phyloP scores from a whole-genome alignment of 2,329 filamentous ascomycete genomes.

The Elsinoe arachidis region DNA sequence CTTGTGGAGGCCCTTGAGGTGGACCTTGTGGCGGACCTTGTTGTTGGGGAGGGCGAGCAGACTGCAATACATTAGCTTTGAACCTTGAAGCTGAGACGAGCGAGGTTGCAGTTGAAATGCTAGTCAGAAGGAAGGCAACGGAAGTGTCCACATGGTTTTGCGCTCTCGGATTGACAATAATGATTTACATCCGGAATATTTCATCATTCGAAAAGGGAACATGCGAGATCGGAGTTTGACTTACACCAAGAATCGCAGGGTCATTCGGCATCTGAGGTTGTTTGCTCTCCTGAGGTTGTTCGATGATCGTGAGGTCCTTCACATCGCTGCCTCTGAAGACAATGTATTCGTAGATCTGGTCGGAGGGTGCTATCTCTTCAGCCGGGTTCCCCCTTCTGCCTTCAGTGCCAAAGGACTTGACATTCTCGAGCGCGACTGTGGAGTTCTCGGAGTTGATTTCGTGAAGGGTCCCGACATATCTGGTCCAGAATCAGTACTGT shows the following conservation, averaged over 20 bases:
- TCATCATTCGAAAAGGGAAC: slow-evolving; percentile 61
- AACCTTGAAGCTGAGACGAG: background rate
- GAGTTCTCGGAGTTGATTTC: slow-evolving; percentile 97
- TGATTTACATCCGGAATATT: slow-evolving; percentile 94
- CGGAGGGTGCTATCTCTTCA: slow-evolving; percentile 74
- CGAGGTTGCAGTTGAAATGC: slow-evolving; percentile 13
- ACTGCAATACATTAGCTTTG: slow-evolving; percentile 19
- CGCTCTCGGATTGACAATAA: slow-evolving; percentile 77
- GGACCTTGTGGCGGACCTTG: slow-evolving; percentile 17
- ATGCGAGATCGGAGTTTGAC: slow-evolving; percentile 37
- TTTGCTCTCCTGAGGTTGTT: slow-evolving; percentile 64
- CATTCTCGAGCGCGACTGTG: slow-evolving; percentile 94
- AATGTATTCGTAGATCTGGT: slow-evolving; percentile 95
- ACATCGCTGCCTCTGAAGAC: slow-evolving; percentile 97
- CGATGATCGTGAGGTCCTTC: slow-evolving; percentile 92
- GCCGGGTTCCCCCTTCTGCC: slow-evolving; percentile 69
- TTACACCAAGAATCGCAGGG: slow-evolving; percentile 93
- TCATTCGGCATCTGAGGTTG: slow-evolving; percentile 80
- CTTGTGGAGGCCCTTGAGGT: slow-evolving; percentile 30
- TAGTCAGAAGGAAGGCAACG: slow-evolving; percentile 99
- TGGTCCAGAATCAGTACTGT: slow-evolving; percentile 32
- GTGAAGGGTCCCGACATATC: slow-evolving; percentile 91
- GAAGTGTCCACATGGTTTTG: slow-evolving; percentile 95
- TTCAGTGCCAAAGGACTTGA: slow-evolving; percentile 89
- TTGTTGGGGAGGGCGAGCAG: slow-evolving; percentile 20